Base-by-base conservation (phyloP, 345 rosid genomes). In the Abelmoschus esculentus region DNA sequence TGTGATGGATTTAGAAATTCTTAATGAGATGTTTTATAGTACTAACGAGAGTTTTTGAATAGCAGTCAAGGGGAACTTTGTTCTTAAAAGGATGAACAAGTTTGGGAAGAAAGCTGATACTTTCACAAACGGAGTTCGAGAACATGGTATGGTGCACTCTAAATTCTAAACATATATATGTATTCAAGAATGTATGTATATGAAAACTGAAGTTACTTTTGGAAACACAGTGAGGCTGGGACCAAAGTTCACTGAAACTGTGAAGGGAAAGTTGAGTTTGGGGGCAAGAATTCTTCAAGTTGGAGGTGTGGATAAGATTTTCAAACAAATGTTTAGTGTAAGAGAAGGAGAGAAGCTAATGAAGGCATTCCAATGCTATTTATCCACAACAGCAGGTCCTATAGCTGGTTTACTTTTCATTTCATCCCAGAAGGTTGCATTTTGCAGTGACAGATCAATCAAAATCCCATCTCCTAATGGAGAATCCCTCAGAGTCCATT, bases 351-450 rank as follows among this genome's bases (percentile, higher is more conserved):
- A 87, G 75, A 79, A 61, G 53, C 70, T 87, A 5, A 66, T 85
- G 70, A 87, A 81, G 75, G 87, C 85, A 0, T 83, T 71, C 15
- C 89, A 87, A 40, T 87, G 91, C 32, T 79, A 83, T 70, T 64
- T 87, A 71, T 87, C 89, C 0, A 85, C 89, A 50, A 85, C 91
- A 2, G 77, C 85, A 2, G 86, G 89, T 63, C 91, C 91, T 10
- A 82, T 82, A 11, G 74, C 89, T 3, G 89, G 91, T 13, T 76
- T 86, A 28, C 82, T 86, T 46, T 84, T 86, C 73, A 81, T 86
- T 57, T 79, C 85, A 13, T 67, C 80, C 7, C 44, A 71, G 19
- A 82, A 80, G 81, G 70, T 82, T 38, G 73, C 85, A 0, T 82
- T 82, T 55, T 82, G 85, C 76, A 82, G 83, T 2, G 81, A 80